Evolutionary conservation across 768 basidiomycete genomes (phyloP).

Genomic region (Pleurotus djamor): DNA sequence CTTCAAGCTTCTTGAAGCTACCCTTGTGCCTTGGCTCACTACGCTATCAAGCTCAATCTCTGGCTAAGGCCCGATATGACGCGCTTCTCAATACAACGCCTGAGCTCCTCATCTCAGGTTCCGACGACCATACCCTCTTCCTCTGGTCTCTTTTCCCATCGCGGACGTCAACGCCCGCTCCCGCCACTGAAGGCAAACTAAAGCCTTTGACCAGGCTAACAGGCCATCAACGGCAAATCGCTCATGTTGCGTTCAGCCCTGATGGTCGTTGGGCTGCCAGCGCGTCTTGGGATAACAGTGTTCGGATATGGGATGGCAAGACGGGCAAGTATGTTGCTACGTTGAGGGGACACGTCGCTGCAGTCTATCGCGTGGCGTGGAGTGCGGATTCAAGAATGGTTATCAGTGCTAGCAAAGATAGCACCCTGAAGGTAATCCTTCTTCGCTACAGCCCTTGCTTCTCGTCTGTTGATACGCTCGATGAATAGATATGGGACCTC

Average conservation of each 20-base stretch:
- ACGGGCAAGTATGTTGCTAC: constrained; percentile 89
- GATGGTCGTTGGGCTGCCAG: constrained; percentile 92
- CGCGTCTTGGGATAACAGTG: constrained; percentile 87
- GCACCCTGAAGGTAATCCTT: constrained; percentile 81
- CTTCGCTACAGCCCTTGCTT: neutral
- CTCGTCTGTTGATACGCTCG: neutral
- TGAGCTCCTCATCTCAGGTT: constrained; percentile 91
- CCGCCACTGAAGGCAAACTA: constrained; percentile 20
- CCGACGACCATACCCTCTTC: constrained; percentile 97
- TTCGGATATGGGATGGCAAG: constrained; percentile 88
- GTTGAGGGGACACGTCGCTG: constrained; percentile 88
- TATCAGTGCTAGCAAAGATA: constrained; percentile 94
- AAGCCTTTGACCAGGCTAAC: constrained; percentile 70
- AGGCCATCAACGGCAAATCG: constrained; percentile 93
- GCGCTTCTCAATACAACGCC: constrained; percentile 60
- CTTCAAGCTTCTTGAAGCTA: neutral
- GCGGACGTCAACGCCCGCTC: constrained; percentile 15
- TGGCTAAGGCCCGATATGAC: constrained; percentile 80
- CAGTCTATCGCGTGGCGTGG: constrained; percentile 95
- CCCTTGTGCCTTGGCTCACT: neutral
- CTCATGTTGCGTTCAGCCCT: constrained; percentile 92
- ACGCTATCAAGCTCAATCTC: constrained; percentile 55
- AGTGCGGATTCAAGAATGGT: constrained; percentile 90
- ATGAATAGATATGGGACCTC: constrained; percentile 85
- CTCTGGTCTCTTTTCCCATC: constrained; percentile 85